Evolutionary conservation across 768 basidiomycete species (phyloP).

Genomic region (Trametes cubensis): DNA sequence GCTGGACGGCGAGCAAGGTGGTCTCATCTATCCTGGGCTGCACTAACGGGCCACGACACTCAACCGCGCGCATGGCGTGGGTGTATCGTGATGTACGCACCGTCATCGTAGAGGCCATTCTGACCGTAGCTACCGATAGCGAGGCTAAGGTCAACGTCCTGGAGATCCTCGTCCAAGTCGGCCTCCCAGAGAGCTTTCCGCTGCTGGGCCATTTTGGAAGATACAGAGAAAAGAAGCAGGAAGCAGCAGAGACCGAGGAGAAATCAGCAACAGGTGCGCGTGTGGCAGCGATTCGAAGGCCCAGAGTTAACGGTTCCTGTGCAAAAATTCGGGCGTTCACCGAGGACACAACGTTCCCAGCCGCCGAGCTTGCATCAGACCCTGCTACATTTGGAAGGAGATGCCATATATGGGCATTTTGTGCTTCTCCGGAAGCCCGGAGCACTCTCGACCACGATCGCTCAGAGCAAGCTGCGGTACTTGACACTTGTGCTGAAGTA

Average conservation of each 20-base stretch:
- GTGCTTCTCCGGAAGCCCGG: not conserved
- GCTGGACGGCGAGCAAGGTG: conserved; percentile 72
- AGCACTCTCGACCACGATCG: too few relatives aligned
- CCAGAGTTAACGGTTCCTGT: too few relatives aligned
- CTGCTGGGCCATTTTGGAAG: conserved; percentile 32
- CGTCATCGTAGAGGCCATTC: conserved; percentile 67
- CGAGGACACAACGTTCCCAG: not conserved
- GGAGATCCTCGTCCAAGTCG: conserved; percentile 76
- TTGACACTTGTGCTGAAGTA: too few relatives aligned
- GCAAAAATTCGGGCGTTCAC: conserved; percentile 1
- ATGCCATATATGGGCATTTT: not conserved
- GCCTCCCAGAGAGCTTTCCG: conserved; percentile 76
- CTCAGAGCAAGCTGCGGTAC: too few relatives aligned
- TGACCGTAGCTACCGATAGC: conserved; percentile 73
- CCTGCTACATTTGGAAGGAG: not conserved
- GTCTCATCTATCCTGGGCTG: conserved; percentile 74
- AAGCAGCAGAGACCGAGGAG: not conserved
- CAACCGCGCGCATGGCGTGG: not conserved
- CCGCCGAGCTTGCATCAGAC: not conserved
- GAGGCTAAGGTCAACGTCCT: conserved; percentile 70
- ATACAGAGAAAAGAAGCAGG: not conserved
- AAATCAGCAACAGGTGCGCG: too few relatives aligned
- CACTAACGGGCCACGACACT: conserved; percentile 24
- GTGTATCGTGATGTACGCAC: conserved; percentile 35
- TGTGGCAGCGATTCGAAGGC: too few relatives aligned